These are phyloP conservation scores for Glycyrrhiza uralensis DNA, from an alignment of 306 rosid genomes.

Conservation along the genomic window DNA sequence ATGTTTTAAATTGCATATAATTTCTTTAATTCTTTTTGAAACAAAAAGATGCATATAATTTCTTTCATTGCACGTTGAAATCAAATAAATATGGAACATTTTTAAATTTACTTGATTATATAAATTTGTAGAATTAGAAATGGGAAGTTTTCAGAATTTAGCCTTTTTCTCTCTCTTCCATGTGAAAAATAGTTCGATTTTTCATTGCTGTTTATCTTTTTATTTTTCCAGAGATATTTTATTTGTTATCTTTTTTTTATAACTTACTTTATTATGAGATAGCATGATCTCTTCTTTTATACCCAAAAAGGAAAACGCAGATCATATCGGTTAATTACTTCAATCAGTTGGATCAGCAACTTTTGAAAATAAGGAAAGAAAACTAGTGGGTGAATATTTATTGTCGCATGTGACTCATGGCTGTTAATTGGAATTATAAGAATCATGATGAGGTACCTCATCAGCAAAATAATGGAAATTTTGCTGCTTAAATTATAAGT, in stretches of 20 bases:
- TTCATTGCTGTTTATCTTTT: background rate
- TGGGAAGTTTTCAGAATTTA: background rate
- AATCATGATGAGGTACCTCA: background rate
- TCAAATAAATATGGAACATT: background rate
- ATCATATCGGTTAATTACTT: background rate
- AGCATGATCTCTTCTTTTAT: background rate
- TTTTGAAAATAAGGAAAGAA: background rate
- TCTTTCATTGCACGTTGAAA: background rate
- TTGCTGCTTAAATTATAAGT: background rate
- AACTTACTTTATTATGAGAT: background rate
- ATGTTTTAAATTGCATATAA: background rate
- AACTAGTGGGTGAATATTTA: conserved; percentile 9
- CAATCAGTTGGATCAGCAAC: background rate
- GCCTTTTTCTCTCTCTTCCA: background rate
- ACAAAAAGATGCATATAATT: background rate
- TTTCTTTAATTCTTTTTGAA: too few relatives aligned
- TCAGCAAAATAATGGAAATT: conserved; percentile 1
- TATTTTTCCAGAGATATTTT: background rate
- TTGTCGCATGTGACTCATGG: conserved; percentile 11
- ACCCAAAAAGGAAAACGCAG: background rate
- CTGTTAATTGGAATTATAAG: conserved; percentile 10
- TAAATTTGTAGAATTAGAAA: background rate
- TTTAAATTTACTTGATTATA: too few relatives aligned
- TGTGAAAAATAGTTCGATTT: background rate
- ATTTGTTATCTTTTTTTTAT: background rate